Conservation (phyloP, 768 basidiomycete species). For the Cystofilobasidium ferigula region DNA sequence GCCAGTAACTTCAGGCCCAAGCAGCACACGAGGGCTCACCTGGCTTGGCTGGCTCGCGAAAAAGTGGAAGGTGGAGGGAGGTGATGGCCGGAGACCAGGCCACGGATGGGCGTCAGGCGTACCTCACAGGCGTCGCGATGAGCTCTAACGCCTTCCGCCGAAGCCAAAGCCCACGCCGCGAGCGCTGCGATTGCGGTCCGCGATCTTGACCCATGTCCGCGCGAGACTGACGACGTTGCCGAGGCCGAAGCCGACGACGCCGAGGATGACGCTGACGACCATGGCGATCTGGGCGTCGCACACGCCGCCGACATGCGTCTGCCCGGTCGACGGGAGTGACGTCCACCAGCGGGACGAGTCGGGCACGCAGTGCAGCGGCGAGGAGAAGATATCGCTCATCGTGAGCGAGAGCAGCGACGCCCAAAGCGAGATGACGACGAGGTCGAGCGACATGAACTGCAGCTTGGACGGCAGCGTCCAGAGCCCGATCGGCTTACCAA, state of each 20-base stretch:
- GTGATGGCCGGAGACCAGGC: no score
- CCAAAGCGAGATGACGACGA: slow-evolving; percentile 88
- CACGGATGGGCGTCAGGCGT: no score
- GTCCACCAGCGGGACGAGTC: slow-evolving; percentile 59
- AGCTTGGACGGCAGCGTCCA: slow-evolving; percentile 83
- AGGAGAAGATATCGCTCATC: slow-evolving; percentile 88
- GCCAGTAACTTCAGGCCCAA: no score
- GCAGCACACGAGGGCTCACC: no score
- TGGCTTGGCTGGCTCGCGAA: no score
- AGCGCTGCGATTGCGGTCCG: background rate
- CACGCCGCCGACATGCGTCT: slow-evolving; percentile 26
- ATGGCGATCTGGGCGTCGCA: slow-evolving; percentile 18
- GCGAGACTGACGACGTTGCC: slow-evolving; percentile 17
- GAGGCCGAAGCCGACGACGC: slow-evolving; percentile 16
- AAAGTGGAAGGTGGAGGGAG: no score
- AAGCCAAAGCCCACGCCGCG: background rate
- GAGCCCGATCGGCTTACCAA: slow-evolving; percentile 78
- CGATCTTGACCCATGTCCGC: slow-evolving; percentile 7
- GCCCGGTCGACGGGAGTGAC: slow-evolving; percentile 44
- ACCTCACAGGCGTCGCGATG: background rate
- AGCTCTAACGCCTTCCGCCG: background rate
- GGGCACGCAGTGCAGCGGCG: slow-evolving; percentile 63
- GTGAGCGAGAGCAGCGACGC: slow-evolving; percentile 74
- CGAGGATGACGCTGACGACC: slow-evolving; percentile 15
- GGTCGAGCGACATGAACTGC: slow-evolving; percentile 73